These are phyloP conservation scores for Ascosphaera pollenicola DNA, from an alignment of 2,329 filamentous ascomycete species.

Conservation along the genomic window DNA sequence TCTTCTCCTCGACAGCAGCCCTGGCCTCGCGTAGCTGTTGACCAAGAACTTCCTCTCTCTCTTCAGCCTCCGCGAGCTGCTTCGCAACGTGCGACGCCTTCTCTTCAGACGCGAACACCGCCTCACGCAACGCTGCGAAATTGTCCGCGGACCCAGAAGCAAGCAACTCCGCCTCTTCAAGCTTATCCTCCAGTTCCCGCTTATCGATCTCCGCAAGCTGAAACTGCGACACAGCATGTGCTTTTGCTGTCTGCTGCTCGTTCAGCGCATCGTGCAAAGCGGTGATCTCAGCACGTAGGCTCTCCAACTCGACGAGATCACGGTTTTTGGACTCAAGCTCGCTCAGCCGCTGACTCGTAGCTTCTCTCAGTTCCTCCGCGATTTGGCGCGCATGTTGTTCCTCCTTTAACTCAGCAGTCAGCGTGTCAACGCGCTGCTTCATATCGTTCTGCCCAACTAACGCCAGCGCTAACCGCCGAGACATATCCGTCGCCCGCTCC, in stretches of 20 bases:
- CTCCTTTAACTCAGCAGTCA: conserved; percentile 49
- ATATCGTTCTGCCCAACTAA: conserved; percentile 60
- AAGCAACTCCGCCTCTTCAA: conserved; percentile 43
- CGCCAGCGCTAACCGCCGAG: conserved; percentile 60
- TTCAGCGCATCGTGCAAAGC: conserved; percentile 53
- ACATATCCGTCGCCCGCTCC: conserved; percentile 52
- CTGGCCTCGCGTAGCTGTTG: conserved; percentile 54
- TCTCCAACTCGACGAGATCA: conserved; percentile 56
- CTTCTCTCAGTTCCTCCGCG: conserved; percentile 69
- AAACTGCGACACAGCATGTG: conserved; percentile 53
- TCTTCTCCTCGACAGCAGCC: conserved; percentile 61
- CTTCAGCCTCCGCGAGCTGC: conserved; percentile 56
- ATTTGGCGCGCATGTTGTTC: conserved; percentile 64
- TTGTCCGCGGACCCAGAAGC: conserved; percentile 48
- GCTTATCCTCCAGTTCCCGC: conserved; percentile 46
- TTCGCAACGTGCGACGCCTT: conserved; percentile 57
- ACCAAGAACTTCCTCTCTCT: conserved; percentile 51
- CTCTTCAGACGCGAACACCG: conserved; percentile 56
- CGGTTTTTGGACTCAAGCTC: conserved; percentile 73
- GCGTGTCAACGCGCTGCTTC: conserved; percentile 49
- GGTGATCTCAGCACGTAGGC: conserved; percentile 66
- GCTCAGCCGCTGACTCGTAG: conserved; percentile 59
- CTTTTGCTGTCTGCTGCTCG: conserved; percentile 55
- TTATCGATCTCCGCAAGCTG: conserved; percentile 73
- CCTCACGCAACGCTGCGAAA: conserved; percentile 53